These are phyloP conservation scores for Phylloporus sp. DNA, from an alignment of 768 basidiomycete genomes.

Conservation along the genomic window DNA sequence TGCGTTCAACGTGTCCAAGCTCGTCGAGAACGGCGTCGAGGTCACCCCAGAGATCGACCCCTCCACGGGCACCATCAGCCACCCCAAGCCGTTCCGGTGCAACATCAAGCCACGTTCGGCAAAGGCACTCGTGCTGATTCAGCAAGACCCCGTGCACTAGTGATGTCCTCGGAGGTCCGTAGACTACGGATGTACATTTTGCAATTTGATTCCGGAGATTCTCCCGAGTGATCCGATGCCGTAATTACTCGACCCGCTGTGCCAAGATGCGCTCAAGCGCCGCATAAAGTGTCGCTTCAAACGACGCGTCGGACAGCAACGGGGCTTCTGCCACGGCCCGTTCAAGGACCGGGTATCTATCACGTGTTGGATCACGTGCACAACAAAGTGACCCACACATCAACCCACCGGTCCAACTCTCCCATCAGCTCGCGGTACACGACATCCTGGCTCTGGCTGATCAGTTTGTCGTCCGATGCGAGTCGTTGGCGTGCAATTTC, in stretches of 20 bases:
- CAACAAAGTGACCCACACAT: background rate
- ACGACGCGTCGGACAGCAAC: slow-evolving; percentile 45
- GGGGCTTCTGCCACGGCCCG: slow-evolving; percentile 53
- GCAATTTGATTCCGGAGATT: too few species aligned
- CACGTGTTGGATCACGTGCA: background rate
- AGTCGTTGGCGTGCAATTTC: slow-evolving; percentile 59
- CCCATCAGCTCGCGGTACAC: slow-evolving; percentile 64
- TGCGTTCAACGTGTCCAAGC: slow-evolving; percentile 45
- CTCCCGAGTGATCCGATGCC: background rate
- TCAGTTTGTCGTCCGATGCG: slow-evolving; percentile 48
- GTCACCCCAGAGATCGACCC: slow-evolving; percentile 54
- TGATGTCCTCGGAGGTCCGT: slow-evolving; percentile 2
- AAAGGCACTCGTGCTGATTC: slow-evolving; percentile 51
- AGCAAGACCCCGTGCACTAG: slow-evolving; percentile 37
- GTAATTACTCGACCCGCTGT: slow-evolving; percentile 25
- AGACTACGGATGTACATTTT: background rate
- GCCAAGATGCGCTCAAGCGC: slow-evolving; percentile 45
- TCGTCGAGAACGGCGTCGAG: slow-evolving; percentile 42
- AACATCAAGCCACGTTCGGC: slow-evolving; percentile 57
- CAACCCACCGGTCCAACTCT: slow-evolving; percentile 62
- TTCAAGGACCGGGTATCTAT: slow-evolving; percentile 59
- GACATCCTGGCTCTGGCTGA: slow-evolving; percentile 48
- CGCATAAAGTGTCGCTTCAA: slow-evolving; percentile 40
- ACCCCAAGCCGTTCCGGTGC: slow-evolving; percentile 62
- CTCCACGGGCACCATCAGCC: slow-evolving; percentile 64